Evolutionary conservation across 2,329 filamentous ascomycete genomes (phyloP).

Genomic region (Amphichorda felina): DNA sequence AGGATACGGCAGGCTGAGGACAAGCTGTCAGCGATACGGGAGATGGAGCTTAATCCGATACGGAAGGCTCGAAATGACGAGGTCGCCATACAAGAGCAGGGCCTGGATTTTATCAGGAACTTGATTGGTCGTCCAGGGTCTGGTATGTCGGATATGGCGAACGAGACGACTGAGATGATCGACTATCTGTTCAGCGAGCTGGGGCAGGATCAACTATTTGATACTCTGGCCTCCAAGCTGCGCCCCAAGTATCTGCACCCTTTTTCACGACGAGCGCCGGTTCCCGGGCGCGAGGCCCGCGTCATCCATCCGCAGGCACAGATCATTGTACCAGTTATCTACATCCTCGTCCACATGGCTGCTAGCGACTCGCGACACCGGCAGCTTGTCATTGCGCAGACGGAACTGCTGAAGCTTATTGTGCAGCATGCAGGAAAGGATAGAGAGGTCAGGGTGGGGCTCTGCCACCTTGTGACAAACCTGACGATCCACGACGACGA

Average conservation of each 20-base stretch:
- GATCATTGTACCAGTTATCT: conserved; percentile 68
- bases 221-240: conserved; percentile 70
- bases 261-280: conserved; percentile 29
- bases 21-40: conserved; percentile 40
- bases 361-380: conserved; percentile 71
- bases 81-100: conserved; percentile 80
- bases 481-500: conserved; percentile 73
- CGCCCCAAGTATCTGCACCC: conserved; percentile 45
- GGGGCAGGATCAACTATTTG: conserved; percentile 67
- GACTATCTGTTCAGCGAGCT: conserved; percentile 70
- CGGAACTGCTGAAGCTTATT: conserved; percentile 60
- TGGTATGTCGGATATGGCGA: conserved; percentile 34
- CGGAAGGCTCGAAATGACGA: conserved; percentile 65
- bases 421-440: conserved; percentile 60
- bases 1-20: conserved; percentile 36
- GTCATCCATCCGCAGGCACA: conserved; percentile 49
- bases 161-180: conserved; percentile 60
- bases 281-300: conserved; percentile 26
- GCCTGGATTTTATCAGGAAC: conserved; percentile 81
- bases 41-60: conserved; percentile 55
- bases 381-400: conserved; percentile 66
- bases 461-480: conserved; percentile 79
- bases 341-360: conserved; percentile 78
- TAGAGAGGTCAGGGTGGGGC: conserved; percentile 61
- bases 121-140: conserved; percentile 53